Conservation (phyloP, 169 alveolate species). For the Theileria orientalis region DNA sequence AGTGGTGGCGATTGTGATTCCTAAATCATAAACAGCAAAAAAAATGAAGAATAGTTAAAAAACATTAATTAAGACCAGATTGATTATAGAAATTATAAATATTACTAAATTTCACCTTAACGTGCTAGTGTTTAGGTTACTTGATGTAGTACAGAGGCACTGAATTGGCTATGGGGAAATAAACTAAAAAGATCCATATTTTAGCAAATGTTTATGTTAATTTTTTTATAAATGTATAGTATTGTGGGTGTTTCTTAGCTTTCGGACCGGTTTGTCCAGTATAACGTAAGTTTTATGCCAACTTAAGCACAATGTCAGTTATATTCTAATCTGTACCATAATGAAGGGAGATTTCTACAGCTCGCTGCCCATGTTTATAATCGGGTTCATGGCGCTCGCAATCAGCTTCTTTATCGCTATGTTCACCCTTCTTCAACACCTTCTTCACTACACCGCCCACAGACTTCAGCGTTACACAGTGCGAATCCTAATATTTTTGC, state of each 20-base stretch:
- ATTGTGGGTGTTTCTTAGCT: too few relatives aligned
- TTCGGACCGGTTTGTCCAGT: background rate
- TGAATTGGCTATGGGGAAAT: conserved; percentile 10
- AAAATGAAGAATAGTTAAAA: too few relatives aligned
- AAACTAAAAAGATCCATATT: background rate
- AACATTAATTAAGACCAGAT: too few relatives aligned
- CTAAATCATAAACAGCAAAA: too few relatives aligned
- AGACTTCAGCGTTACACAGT: conserved; percentile 55
- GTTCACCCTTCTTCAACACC: conserved; percentile 42
- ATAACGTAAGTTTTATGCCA: background rate
- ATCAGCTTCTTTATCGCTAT: conserved; percentile 32
- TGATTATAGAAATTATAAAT: too few relatives aligned
- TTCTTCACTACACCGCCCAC: conserved; percentile 54
- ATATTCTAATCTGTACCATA: conserved; percentile 18
- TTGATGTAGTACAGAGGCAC: background rate
- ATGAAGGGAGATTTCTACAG: conserved; percentile 32
- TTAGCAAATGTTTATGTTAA: background rate
- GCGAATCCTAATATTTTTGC: conserved; percentile 47
- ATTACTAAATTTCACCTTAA: too few relatives aligned
- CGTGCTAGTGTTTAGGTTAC: background rate
- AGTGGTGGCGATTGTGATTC: too few relatives aligned
- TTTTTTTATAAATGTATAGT: background rate
- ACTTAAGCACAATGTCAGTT: background rate
- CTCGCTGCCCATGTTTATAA: conserved; percentile 18
- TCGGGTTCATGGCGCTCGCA: conserved; percentile 29